Evolutionary conservation across 2,329 filamentous ascomycete species (phyloP).

Genomic region (Cryphonectria carpinicola): DNA sequence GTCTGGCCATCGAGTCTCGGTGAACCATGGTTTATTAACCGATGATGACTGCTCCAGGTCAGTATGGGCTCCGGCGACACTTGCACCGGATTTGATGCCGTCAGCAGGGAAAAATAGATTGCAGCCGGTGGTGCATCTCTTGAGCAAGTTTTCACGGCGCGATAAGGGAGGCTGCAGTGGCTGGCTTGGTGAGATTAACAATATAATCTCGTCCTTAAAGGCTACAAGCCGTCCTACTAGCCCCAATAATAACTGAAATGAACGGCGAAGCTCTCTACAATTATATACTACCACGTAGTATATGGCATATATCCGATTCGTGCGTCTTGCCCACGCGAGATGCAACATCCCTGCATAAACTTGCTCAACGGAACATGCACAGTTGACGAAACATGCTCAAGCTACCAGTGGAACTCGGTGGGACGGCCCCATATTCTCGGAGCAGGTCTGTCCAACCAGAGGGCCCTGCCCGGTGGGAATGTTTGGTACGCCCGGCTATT

Average conservation of each 20-base stretch:
- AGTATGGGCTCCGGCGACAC: too few relatives aligned
- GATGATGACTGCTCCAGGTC: too few relatives aligned
- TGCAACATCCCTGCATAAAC: slow-evolving; percentile 22
- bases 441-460: slow-evolving; percentile 4
- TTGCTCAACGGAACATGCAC: slow-evolving; percentile 12
- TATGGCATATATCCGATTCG: slow-evolving; percentile 1
- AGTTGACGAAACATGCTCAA: slow-evolving; percentile 20
- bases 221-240: too few relatives aligned
- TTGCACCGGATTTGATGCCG: too few relatives aligned
- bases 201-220: too few relatives aligned
- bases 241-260: too few relatives aligned
- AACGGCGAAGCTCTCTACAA: too few relatives aligned
- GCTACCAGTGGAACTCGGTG: slow-evolving; percentile 4
- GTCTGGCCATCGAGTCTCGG: neutral
- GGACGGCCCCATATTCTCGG: neutral
- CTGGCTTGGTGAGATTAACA: too few relatives aligned
- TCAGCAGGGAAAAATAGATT: too few relatives aligned
- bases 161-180: too few relatives aligned
- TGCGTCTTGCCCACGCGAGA: neutral
- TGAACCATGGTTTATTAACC: neutral
- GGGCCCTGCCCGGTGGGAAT: neutral
- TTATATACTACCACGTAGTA: neutral
- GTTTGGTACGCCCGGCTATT: neutral
- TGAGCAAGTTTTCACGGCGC: too few relatives aligned
- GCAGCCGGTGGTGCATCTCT: too few relatives aligned